Percentiles rank a stretch among this genome's conserved stretches.
phyloP scores from a whole-genome alignment of 345 rosid species.

The Chamaenerion angustifolium region DNA sequence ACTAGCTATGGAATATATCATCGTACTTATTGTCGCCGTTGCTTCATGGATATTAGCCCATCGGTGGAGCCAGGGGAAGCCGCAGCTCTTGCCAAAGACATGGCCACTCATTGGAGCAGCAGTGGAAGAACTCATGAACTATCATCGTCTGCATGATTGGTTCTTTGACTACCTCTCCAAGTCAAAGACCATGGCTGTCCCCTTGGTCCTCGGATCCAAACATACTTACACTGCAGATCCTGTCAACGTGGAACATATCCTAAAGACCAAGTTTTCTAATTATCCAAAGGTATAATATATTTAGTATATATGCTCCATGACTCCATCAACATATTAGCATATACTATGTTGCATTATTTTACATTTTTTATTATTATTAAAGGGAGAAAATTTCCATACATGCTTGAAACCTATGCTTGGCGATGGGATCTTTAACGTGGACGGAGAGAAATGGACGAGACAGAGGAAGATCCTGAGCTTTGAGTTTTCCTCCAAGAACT shows the following conservation, averaged over 20 bases:
- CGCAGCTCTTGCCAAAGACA: slow-evolving; percentile 47
- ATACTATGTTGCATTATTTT: too few relatives aligned
- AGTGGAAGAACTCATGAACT: slow-evolving; percentile 62
- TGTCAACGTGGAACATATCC: slow-evolving; percentile 73
- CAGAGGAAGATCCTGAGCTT: slow-evolving; percentile 92
- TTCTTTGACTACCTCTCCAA: slow-evolving; percentile 50
- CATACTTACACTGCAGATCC: slow-evolving; percentile 94
- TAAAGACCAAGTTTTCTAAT: slow-evolving; percentile 70
- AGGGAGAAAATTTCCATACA: slow-evolving; percentile 78
- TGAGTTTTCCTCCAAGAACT: slow-evolving; percentile 89
- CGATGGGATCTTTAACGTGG: slow-evolving; percentile 79
- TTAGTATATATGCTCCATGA: too few relatives aligned
- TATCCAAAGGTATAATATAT: slow-evolving; percentile 56
- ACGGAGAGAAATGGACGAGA: slow-evolving; percentile 83
- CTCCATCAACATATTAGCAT: too few relatives aligned
- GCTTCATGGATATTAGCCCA: slow-evolving; percentile 50
- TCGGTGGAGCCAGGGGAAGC: slow-evolving; percentile 56
- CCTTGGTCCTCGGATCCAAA: slow-evolving; percentile 60
- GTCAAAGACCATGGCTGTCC: slow-evolving; percentile 60
- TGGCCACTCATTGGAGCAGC: slow-evolving; percentile 94
- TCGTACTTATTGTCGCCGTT: too few relatives aligned
- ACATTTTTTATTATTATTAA: too few relatives aligned
- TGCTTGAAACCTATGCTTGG: slow-evolving; percentile 88
- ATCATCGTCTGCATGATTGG: slow-evolving; percentile 89
- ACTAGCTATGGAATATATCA: too few relatives aligned